phyloP scores from a whole-genome alignment of 768 basidiomycete genomes.

The Termitomyces sp. region DNA sequence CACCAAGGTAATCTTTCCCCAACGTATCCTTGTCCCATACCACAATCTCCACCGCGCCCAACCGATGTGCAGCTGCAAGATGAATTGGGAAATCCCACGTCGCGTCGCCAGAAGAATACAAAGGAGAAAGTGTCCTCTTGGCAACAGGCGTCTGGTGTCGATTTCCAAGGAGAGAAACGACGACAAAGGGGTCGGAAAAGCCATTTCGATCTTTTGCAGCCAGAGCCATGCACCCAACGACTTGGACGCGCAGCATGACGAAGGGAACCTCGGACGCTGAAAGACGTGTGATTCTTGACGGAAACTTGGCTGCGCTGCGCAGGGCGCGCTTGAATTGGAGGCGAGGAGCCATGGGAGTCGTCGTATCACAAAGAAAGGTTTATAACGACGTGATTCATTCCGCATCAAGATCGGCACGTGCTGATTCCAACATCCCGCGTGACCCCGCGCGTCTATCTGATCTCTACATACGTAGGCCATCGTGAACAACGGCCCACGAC shows the following conservation, averaged over 20 bases:
- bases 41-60: slow-evolving; percentile 78
- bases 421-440: too few species aligned
- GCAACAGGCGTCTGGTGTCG: slow-evolving; percentile 71
- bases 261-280: slow-evolving; percentile 35
- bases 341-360: slow-evolving; percentile 1
- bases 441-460: too few species aligned
- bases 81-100: slow-evolving; percentile 91
- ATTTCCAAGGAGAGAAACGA: slow-evolving; percentile 52
- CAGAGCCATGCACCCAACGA: slow-evolving; percentile 61
- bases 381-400: too few species aligned
- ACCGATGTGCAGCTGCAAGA: slow-evolving; percentile 34
- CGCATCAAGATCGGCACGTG: too few species aligned
- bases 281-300: neutral
- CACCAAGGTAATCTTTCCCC: slow-evolving; percentile 92
- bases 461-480: too few species aligned
- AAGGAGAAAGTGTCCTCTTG: slow-evolving; percentile 70
- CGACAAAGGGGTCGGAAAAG: slow-evolving; percentile 73
- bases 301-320: neutral
- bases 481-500: too few species aligned
- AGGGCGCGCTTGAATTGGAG: slow-evolving; percentile 1
- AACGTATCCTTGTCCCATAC: slow-evolving; percentile 94
- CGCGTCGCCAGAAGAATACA: slow-evolving; percentile 62
- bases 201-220: slow-evolving; percentile 63
- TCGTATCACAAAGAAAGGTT: neutral
- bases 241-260: slow-evolving; percentile 64